These are phyloP conservation scores for Actinidia arguta DNA, from an alignment of 179 eudicot species.

Conservation along the genomic window DNA sequence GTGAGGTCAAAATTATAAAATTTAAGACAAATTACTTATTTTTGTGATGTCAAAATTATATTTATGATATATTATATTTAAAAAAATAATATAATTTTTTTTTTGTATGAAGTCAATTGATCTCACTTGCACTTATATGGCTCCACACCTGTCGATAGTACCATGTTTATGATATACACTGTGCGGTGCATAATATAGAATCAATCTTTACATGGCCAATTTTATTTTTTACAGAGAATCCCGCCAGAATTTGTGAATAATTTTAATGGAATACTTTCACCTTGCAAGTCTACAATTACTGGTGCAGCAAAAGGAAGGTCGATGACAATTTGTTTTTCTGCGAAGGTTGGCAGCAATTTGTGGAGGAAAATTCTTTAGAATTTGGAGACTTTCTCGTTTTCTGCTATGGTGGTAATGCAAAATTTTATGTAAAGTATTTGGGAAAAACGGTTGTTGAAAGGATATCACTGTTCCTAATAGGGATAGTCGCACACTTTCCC, in stretches of 20 bases:
- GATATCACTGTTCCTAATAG: not conserved
- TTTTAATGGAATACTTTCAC: not conserved
- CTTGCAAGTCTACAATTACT: constrained; percentile 16
- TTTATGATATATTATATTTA: too few species aligned
- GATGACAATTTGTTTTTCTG: constrained; percentile 9
- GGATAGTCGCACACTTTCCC: not conserved
- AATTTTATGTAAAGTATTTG: constrained; percentile 9
- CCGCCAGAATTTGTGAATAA: constrained; percentile 25
- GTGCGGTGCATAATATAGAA: too few species aligned
- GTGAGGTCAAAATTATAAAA: too few species aligned
- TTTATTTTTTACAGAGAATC: constrained; percentile 3
- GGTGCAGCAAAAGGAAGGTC: not conserved
- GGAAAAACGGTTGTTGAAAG: constrained; percentile 8
- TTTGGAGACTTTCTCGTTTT: constrained; percentile 12
- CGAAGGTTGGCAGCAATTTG: constrained; percentile 31
- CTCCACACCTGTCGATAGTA: too few species aligned
- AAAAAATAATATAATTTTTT: too few species aligned
- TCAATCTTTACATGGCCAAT: too few species aligned
- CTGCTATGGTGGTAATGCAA: constrained; percentile 8
- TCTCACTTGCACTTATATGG: too few species aligned
- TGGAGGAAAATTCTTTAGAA: constrained; percentile 12
- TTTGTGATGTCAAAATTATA: too few species aligned
- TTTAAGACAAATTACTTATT: too few species aligned
- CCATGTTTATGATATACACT: too few species aligned
- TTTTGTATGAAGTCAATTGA: too few species aligned